Evolutionary conservation across 2,329 filamentous ascomycete genomes (phyloP).

Genomic region (Aureobasidium musti): DNA sequence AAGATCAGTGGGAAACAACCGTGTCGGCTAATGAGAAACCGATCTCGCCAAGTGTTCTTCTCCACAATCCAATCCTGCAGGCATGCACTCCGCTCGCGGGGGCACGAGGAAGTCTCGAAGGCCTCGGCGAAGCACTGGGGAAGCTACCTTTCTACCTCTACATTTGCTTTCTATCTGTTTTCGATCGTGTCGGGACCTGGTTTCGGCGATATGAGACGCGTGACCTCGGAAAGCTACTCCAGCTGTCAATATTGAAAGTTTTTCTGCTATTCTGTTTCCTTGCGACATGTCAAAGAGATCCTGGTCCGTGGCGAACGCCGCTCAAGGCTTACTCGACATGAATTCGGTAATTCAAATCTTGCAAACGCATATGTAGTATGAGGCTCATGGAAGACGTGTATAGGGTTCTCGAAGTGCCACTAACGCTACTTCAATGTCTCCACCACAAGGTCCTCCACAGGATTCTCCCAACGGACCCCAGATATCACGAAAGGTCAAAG

Average conservation of each 20-base stretch:
- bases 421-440: slow-evolving; percentile 15
- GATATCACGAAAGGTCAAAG: slow-evolving; percentile 34
- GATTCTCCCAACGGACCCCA: slow-evolving; percentile 23
- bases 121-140: slow-evolving; percentile 12
- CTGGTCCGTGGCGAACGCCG: slow-evolving; percentile 29
- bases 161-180: background rate
- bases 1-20: background rate
- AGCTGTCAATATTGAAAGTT: background rate
- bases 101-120: slow-evolving; percentile 11
- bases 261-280: background rate
- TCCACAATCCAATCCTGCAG: background rate
- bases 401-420: slow-evolving; percentile 19
- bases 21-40: slow-evolving; percentile 7
- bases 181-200: background rate
- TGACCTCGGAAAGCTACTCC: background rate
- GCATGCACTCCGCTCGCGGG: background rate
- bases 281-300: slow-evolving; percentile 28
- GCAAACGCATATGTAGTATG: background rate
- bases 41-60: background rate
- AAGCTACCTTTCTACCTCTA: slow-evolving; percentile 17
- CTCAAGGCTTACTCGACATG: slow-evolving; percentile 29
- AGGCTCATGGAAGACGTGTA: background rate
- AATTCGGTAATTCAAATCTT: slow-evolving; percentile 14
- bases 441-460: slow-evolving; percentile 11
- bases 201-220: slow-evolving; percentile 16